A percentile compares a stretch with the other conserved stretches of the same genome.
These are phyloP conservation scores for Vitis amurensis DNA, from an alignment of 164 flowering plant species.

Conservation along the genomic window DNA sequence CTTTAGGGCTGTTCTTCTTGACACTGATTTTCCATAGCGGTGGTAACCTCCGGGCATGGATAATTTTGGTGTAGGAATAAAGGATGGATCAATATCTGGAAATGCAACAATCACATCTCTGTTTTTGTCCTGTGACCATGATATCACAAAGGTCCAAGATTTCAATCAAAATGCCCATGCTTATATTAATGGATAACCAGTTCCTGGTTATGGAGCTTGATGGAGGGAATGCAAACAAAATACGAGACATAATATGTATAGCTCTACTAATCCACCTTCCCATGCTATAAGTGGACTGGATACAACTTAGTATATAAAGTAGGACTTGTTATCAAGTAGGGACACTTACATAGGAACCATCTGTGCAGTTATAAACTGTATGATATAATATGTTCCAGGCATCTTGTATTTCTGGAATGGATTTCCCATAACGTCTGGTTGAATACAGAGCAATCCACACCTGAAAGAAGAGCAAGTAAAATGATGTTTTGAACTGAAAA, in stretches of 20 bases:
- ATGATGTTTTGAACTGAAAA: neutral
- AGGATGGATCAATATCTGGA: constrained; percentile 68
- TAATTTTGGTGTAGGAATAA: constrained; percentile 24
- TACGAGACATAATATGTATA: too few relatives aligned
- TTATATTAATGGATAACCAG: too few relatives aligned
- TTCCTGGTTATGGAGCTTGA: too few relatives aligned
- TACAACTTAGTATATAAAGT: too few relatives aligned
- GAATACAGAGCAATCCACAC: constrained; percentile 57
- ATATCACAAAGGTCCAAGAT: neutral
- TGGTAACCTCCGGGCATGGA: constrained; percentile 12
- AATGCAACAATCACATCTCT: constrained; percentile 79
- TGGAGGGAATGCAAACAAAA: too few relatives aligned
- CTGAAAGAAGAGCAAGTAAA: constrained; percentile 24
- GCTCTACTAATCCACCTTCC: too few relatives aligned
- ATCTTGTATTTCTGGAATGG: constrained; percentile 45
- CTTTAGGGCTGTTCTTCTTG: constrained; percentile 26
- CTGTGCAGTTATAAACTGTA: constrained; percentile 76
- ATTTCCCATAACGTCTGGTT: constrained; percentile 56
- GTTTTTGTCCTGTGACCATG: constrained; percentile 63
- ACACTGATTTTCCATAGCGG: constrained; percentile 7
- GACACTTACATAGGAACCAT: constrained; percentile 65
- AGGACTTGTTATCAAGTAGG: neutral
- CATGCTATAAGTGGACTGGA: too few relatives aligned
- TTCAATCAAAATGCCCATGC: neutral
- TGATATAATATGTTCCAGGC: constrained; percentile 69